These are phyloP conservation scores for Beauveria medogensis DNA, from an alignment of 2,329 filamentous ascomycete species.

Conservation along the genomic window DNA sequence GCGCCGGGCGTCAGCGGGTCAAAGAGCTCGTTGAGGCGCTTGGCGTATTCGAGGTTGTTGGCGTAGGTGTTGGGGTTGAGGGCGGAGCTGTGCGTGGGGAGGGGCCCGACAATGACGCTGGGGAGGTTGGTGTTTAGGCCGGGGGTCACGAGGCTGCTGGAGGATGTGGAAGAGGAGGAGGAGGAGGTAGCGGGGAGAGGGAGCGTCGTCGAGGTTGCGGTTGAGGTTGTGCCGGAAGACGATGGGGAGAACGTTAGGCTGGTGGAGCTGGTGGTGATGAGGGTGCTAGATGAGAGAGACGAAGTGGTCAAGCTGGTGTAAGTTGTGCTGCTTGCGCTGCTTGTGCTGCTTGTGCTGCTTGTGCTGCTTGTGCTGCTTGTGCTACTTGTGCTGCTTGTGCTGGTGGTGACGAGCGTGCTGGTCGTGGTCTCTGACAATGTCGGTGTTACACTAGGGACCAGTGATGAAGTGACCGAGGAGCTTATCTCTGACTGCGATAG, in stretches of 20 bases:
- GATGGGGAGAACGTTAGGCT: neutral
- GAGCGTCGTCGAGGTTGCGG: neutral
- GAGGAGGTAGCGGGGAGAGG: neutral
- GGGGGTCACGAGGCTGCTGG: conserved; percentile 19
- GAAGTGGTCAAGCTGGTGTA: neutral
- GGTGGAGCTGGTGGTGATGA: neutral
- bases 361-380: neutral
- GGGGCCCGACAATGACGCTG: conserved; percentile 28
- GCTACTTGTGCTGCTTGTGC: neutral
- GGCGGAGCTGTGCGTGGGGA: conserved; percentile 29
- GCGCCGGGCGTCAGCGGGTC: conserved; percentile 32
- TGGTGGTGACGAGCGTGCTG: neutral
- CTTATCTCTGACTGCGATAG: neutral
- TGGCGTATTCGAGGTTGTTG: conserved; percentile 37
- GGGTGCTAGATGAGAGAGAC: neutral
- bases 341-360: neutral
- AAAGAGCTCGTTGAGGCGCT: conserved; percentile 40
- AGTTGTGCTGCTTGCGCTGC: neutral
- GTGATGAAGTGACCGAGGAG: neutral
- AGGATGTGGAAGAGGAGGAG: neutral
- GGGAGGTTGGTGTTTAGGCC: conserved; percentile 31
- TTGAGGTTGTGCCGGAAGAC: neutral
- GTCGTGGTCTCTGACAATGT: neutral
- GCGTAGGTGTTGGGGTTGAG: conserved; percentile 35
- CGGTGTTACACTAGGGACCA: neutral